A percentile compares a stretch with the other conserved stretches of the same genome.
phyloP scores from a whole-genome alignment of 106 monocot species.

The Dactylorhiza incarnata region DNA sequence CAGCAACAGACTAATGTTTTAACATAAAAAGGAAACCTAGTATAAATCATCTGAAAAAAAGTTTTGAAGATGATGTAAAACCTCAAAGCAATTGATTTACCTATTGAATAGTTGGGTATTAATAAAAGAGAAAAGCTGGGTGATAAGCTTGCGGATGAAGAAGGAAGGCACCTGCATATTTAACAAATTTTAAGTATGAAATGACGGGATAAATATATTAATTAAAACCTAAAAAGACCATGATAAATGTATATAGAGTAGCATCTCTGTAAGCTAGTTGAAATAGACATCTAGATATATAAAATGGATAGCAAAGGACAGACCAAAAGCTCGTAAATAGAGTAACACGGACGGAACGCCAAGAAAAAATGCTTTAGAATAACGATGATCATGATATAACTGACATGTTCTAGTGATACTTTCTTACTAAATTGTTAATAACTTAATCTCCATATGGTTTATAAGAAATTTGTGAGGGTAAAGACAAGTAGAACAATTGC shows the following conservation, averaged over 20 bases:
- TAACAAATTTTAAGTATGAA: not conserved
- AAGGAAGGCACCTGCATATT: constrained; percentile 76
- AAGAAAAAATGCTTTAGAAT: not conserved
- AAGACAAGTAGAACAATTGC: not conserved
- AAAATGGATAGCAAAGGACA: not conserved
- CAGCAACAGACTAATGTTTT: constrained; percentile 55
- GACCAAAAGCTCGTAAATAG: not conserved
- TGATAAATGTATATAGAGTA: not conserved
- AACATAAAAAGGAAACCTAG: constrained; percentile 3
- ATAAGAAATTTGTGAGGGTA: not conserved
- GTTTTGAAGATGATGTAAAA: not conserved
- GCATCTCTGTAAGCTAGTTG: not conserved
- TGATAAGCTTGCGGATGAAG: constrained; percentile 92
- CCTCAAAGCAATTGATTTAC: constrained; percentile 15
- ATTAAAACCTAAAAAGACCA: no score
- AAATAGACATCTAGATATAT: not conserved
- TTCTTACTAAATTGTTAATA: not conserved
- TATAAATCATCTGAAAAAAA: not conserved
- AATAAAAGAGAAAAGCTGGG: constrained; percentile 92
- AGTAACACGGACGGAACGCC: not conserved
- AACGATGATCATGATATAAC: not conserved
- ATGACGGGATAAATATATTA: not conserved
- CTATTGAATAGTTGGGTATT: constrained; percentile 97
- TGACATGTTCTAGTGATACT: not conserved
- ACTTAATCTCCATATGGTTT: not conserved